These are phyloP conservation scores for Begonia loranthoides DNA, from an alignment of 306 rosid genomes.

Conservation along the genomic window DNA sequence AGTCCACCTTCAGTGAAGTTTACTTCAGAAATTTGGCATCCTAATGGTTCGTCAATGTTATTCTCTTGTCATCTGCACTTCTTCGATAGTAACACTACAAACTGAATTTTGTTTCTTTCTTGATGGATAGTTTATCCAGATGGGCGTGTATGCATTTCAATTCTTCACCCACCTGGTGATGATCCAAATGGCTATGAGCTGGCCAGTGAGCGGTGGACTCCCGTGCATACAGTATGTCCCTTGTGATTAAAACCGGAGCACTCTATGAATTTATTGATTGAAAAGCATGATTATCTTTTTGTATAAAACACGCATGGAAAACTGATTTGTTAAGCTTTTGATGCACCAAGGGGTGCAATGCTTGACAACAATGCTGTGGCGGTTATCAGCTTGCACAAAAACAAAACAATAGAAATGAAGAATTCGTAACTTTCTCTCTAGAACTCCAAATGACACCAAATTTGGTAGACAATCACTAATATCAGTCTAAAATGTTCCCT, in stretches of 20 bases:
- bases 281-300: constrained; percentile 1
- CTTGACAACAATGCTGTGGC: too few species aligned
- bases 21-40: constrained; percentile 90
- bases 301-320: too few species aligned
- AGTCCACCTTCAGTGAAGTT: constrained; percentile 92
- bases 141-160: constrained; percentile 98
- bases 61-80: background rate
- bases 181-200: constrained; percentile 98
- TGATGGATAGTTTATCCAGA: constrained; percentile 62
- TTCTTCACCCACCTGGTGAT: constrained; percentile 97
- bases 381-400: too few species aligned
- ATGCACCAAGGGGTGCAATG: too few species aligned
- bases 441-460: too few species aligned
- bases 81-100: constrained; percentile 8
- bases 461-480: too few species aligned
- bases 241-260: background rate
- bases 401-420: too few species aligned
- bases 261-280: background rate
- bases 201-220: constrained; percentile 99
- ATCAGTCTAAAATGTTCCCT: too few species aligned
- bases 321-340: background rate
- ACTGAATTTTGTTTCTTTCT: background rate
- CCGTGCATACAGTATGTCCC: constrained; percentile 77
- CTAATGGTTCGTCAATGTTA: constrained; percentile 51
- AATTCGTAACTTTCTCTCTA: too few species aligned